Base-by-base conservation (phyloP, 2,329 filamentous ascomycete species). In the Cladorrhinum sp. region DNA sequence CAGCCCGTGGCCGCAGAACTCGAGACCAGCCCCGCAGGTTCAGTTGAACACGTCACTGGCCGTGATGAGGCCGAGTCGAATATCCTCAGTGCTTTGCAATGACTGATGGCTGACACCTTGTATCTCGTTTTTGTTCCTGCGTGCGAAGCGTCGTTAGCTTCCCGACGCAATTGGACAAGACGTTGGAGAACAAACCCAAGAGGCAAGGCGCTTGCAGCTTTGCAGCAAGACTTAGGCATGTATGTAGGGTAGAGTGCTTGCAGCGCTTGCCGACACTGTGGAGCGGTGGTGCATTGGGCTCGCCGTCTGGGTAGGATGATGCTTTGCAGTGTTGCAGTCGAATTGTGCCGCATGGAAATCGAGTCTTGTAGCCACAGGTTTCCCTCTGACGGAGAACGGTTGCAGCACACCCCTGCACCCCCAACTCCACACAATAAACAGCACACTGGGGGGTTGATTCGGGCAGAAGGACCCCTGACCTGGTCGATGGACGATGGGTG, bases 1-100 rank as follows among this genome's bases (percentile, higher is more conserved):
- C 57, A 60, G 60, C 33, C 30, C 49, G 56, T 63, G 67, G 67
- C 62, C 67, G 67, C 66, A 67, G 57, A 42, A 23, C n/a, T 55
- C n/a, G 61, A 62, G 67, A 62, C 67, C 67, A 60, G 42, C 61
- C 66, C 65, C 62, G 52, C 63, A 58, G 60, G 59, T 59, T 36
- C 46, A 49, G 54, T 36, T 46, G 51, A 65, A 66, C 64, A 66
- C 66, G 61, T 67, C 65, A 66, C 50, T 57, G 62, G 58, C 58
- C 61, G 66, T 60, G 63, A 58, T 62, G 62, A 58, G 55, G 46
- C 59, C 51, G 63, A 61, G n/a, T 12, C n/a, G 26, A 23, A 36
- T n/a, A n/a, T 30, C 8, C 20, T 16, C 26, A 10, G 21, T n/a
- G 23, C n/a, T n/a, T n/a, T n/a, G n/a, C n/a, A 8, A 42, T 23